A percentile compares a stretch with the other conserved stretches of the same genome.
These are phyloP conservation scores for Pontederia crassipes DNA, from an alignment of 176 grass and related monocot species.

Conservation along the genomic window DNA sequence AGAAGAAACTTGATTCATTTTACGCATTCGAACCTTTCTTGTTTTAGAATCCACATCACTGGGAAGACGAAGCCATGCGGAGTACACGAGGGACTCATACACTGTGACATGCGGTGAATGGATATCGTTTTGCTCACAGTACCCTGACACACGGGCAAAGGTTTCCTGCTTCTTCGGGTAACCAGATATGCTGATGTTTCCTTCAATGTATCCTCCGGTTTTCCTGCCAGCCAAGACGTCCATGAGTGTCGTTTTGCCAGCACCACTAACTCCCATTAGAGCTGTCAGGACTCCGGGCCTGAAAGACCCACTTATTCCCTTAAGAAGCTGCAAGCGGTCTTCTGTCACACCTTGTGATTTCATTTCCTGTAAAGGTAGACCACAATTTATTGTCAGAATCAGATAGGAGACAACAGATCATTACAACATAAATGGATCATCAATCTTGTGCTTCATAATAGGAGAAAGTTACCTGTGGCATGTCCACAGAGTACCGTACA, in stretches of 20 bases:
- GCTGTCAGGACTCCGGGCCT: constrained; percentile 86
- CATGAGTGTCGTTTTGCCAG: constrained; percentile 91
- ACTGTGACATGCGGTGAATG: constrained; percentile 86
- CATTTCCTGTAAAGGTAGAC: constrained; percentile 55
- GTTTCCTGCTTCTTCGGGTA: constrained; percentile 90
- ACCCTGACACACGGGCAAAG: constrained; percentile 86
- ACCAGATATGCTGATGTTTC: constrained; percentile 71
- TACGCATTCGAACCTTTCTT: constrained; percentile 40
- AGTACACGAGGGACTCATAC: constrained; percentile 72
- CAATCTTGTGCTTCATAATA: not conserved
- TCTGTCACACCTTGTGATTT: constrained; percentile 60
- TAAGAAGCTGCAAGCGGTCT: constrained; percentile 61
- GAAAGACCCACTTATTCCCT: constrained; percentile 82
- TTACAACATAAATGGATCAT: too few relatives aligned
- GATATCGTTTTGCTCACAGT: constrained; percentile 87
- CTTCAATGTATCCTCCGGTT: constrained; percentile 73
- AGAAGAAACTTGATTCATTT: not conserved
- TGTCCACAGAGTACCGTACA: constrained; percentile 83
- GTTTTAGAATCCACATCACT: constrained; percentile 53
- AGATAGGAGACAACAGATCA: not conserved
- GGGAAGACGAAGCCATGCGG: constrained; percentile 81
- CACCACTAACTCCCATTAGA: constrained; percentile 93
- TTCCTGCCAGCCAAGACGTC: constrained; percentile 96
- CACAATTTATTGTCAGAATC: not conserved
- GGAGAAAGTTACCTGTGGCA: constrained; percentile 58